Evolutionary conservation across 371 early-diverging fungal genomes (phyloP).

Genomic region (Saksenaea oblongispora): DNA sequence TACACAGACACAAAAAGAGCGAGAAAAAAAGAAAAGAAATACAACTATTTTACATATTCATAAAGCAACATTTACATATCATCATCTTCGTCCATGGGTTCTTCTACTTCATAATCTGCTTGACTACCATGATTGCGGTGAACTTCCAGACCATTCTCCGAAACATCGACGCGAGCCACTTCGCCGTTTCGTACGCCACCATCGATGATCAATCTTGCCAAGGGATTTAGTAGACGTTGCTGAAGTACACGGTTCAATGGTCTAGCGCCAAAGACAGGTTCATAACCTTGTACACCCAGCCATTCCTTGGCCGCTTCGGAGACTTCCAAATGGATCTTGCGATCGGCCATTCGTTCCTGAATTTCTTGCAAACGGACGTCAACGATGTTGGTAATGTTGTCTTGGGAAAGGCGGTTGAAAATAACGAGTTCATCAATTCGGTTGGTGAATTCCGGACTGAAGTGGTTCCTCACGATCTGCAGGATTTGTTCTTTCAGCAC

Average conservation of each 20-base stretch:
- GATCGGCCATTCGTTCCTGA: slow-evolving; percentile 71
- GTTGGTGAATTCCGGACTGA: slow-evolving; percentile 91
- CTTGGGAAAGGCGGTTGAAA: slow-evolving; percentile 80
- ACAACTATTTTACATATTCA: background rate
- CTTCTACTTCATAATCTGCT: slow-evolving; percentile 40
- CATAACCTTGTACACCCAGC: slow-evolving; percentile 80
- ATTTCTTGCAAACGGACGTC: slow-evolving; percentile 82
- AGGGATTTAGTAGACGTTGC: slow-evolving; percentile 76
- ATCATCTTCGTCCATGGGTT: slow-evolving; percentile 45
- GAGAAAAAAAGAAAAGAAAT: background rate
- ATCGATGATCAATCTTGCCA: slow-evolving; percentile 77
- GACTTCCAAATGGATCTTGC: slow-evolving; percentile 69
- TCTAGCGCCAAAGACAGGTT: slow-evolving; percentile 86
- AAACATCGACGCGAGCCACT: slow-evolving; percentile 50
- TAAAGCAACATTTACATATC: slow-evolving; percentile 27
- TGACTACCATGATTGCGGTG: slow-evolving; percentile 49
- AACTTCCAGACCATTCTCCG: slow-evolving; percentile 32
- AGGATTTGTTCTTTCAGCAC: slow-evolving; percentile 64
- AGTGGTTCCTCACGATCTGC: slow-evolving; percentile 75
- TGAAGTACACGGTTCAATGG: slow-evolving; percentile 85
- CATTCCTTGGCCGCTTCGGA: slow-evolving; percentile 72
- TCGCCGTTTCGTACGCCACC: slow-evolving; percentile 75
- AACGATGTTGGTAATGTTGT: slow-evolving; percentile 76
- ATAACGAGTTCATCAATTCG: slow-evolving; percentile 88
- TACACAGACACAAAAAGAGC: background rate